These are phyloP conservation scores for Cucurbitaria berberidis DNA, from an alignment of 2,329 filamentous ascomycete genomes.

Conservation along the genomic window DNA sequence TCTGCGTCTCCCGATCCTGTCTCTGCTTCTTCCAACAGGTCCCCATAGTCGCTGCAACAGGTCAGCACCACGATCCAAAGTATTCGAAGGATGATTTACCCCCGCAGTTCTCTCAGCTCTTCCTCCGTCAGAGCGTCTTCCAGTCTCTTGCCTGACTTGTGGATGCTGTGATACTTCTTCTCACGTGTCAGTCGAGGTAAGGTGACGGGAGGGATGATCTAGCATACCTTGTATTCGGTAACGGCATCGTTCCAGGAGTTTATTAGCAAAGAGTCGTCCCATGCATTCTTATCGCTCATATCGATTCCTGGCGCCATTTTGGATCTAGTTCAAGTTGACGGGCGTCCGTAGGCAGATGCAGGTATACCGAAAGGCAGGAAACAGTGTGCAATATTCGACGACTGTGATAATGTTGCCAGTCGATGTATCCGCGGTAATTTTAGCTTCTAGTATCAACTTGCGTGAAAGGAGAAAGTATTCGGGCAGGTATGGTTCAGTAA, in stretches of 20 bases:
- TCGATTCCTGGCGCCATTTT: slow-evolving; percentile 34
- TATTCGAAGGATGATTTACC: slow-evolving; percentile 20
- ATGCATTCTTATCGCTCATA: slow-evolving; percentile 41
- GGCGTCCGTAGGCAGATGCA: neutral
- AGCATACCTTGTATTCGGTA: slow-evolving; percentile 44
- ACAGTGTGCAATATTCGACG: neutral
- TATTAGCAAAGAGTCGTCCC: slow-evolving; percentile 48
- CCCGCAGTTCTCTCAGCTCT: slow-evolving; percentile 39
- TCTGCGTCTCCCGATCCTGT: slow-evolving; percentile 20
- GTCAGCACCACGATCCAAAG: slow-evolving; percentile 15
- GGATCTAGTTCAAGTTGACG: neutral
- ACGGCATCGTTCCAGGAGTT: slow-evolving; percentile 46
- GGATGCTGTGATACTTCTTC: slow-evolving; percentile 49
- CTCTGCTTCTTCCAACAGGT: slow-evolving; percentile 36
- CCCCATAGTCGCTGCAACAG: slow-evolving; percentile 38
- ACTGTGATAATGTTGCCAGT: neutral
- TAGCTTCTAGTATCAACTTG: neutral
- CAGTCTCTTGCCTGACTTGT: slow-evolving; percentile 43
- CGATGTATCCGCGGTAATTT: neutral
- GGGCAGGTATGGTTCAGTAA: neutral
- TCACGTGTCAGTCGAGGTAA: slow-evolving; percentile 9
- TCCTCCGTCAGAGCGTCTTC: slow-evolving; percentile 43
- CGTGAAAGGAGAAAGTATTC: neutral
- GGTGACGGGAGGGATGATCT: neutral
- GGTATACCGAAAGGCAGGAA: neutral